These are phyloP conservation scores for Nicotiana sylvestris DNA, from an alignment of 257 asterid species.

Conservation along the genomic window DNA sequence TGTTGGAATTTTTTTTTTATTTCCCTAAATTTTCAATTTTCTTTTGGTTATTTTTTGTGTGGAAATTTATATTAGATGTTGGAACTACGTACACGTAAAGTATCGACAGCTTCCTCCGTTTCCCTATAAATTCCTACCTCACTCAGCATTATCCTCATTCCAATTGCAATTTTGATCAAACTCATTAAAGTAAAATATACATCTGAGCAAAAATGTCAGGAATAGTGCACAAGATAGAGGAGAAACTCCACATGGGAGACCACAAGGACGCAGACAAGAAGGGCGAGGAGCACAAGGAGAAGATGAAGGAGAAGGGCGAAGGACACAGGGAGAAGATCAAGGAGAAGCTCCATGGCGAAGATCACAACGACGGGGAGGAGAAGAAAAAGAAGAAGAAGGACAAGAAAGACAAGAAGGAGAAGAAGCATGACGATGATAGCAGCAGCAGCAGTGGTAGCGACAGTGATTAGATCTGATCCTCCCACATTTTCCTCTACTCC, in stretches of 20 bases:
- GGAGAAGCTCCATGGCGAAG: not conserved
- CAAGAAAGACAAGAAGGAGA: not conserved
- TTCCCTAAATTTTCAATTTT: not conserved
- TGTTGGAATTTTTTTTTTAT: not conserved
- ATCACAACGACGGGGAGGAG: not conserved
- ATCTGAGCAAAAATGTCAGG: not conserved
- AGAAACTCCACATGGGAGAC: slow-evolving; percentile 9
- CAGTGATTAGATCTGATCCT: not conserved
- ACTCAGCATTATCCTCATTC: not conserved
- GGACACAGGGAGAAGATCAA: not conserved
- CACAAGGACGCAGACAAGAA: not conserved
- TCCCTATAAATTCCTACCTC: not conserved
- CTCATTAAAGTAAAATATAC: too few relatives aligned
- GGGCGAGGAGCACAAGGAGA: not conserved
- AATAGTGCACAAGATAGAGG: not conserved
- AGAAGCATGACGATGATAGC: not conserved
- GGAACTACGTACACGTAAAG: not conserved
- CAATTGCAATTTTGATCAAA: not conserved
- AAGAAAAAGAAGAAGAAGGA: not conserved
- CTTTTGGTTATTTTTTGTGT: not conserved
- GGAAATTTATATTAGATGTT: not conserved
- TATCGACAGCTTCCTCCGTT: not conserved
- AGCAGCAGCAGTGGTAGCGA: not conserved
- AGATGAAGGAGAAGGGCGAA: not conserved
- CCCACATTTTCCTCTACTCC: not conserved